Evolutionary conservation across 495 filamentous ascomycete genomes (phyloP), one percentile per base, ranked within the genome.

Genomic region (Penicillium canescens): DNA sequence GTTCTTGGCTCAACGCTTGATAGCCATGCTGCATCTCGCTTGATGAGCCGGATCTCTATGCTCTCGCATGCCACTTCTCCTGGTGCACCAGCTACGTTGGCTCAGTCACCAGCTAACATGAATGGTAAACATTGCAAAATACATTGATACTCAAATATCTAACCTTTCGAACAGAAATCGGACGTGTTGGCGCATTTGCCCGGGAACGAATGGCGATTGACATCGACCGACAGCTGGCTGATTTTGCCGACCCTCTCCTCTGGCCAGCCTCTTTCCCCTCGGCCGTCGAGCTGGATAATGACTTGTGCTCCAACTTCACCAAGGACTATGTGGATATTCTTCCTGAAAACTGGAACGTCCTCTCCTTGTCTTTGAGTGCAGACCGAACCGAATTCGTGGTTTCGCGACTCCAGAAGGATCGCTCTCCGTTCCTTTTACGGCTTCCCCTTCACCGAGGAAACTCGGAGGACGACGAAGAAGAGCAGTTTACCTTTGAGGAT

Each of bases 351-450:
- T 98, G 94, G 94, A 91, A 86, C 36, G 90, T 90, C 5, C 73
- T 98, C 7, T 97, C 93, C 0, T 72, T 98, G 24, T 86, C 89
- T 0, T 63, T 98, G 14, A 93, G 86, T 62, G 90, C 94, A 31
- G 85, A 83, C 46, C 78, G 76, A 8, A 85, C 88, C 11, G 93
- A 97, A 55, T 86, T 98, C 12, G 87, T 86, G 54, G 83, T 96
- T 37, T 91, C 88, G 11, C 87, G 87, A 56, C 82, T 96, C 20
- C 83, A 89, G 52, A 75, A 83, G 33, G 84, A 82, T 14, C 81
- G 88, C 26, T 81, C 78, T 24, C 94, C 95, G 8, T 92, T 98
- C 57, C 81, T 94, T 40, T 71, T 98, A 21, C 86, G 91, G 9
- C 78, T 98, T 21, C 94, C 94, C 0, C 82, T 98, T 18, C 83